A percentile compares a stretch with the other conserved stretches of the same genome.
Conservation (phyloP, 164 flowering plant species). For the Liquidambar formosana region DNA sequence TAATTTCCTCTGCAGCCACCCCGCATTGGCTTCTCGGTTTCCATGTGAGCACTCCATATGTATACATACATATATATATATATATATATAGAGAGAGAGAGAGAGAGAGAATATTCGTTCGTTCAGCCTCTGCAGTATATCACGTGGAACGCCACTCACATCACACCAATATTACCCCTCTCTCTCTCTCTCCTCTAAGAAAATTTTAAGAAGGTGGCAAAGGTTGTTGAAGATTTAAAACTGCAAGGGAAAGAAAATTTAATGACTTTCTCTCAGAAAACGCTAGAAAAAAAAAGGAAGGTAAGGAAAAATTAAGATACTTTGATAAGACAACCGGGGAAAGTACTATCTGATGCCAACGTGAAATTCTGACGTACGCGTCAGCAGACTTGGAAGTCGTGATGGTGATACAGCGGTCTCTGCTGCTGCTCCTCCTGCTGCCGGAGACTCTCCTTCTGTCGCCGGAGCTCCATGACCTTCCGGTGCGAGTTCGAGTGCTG, state of each 20-base stretch:
- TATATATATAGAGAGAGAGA: too few relatives aligned
- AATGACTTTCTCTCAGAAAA: conserved; percentile 2
- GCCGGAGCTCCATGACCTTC: conserved; percentile 66
- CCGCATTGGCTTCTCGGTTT: too few relatives aligned
- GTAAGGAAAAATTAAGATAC: neutral
- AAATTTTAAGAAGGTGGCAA: neutral
- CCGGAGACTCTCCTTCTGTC: conserved; percentile 46
- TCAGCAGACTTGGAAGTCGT: conserved; percentile 44
- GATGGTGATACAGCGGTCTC: conserved; percentile 11
- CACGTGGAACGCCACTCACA: conserved; percentile 14
- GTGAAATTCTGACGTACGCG: neutral
- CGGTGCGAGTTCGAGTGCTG: conserved; percentile 73
- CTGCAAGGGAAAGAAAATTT: neutral
- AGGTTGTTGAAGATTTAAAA: neutral
- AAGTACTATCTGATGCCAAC: neutral
- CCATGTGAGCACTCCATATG: too few relatives aligned
- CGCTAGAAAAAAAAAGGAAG: neutral
- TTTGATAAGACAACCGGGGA: neutral
- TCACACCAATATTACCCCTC: conserved; percentile 3
- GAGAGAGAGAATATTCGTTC: conserved; percentile 16
- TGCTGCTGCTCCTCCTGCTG: conserved; percentile 20
- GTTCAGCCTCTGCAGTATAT: conserved; percentile 9
- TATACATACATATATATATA: too few relatives aligned
- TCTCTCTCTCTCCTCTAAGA: conserved; percentile 3
- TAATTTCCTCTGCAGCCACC: too few relatives aligned